Evolutionary conservation across 2,329 filamentous ascomycete species (phyloP).

Genomic region (Aspergillus proliferans): DNA sequence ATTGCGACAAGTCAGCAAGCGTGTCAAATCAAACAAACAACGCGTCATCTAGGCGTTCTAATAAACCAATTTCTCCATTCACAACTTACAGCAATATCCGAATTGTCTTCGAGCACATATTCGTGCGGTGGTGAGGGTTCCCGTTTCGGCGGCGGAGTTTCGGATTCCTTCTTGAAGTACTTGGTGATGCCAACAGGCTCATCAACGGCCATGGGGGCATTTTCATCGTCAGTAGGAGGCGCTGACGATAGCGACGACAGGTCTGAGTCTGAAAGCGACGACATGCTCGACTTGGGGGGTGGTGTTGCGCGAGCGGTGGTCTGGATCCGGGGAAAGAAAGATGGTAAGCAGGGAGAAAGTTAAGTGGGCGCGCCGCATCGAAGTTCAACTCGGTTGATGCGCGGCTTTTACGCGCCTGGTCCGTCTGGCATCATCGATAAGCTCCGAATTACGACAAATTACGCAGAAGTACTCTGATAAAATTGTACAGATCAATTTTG

Average conservation of each 20-base stretch:
- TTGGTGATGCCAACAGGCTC: slow-evolving; percentile 39
- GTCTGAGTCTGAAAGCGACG: slow-evolving; percentile 50
- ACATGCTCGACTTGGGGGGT: slow-evolving; percentile 24
- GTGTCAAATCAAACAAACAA: slow-evolving; percentile 19
- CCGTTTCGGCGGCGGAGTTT: slow-evolving; percentile 67
- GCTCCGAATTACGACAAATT: neutral
- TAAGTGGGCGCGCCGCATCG: slow-evolving; percentile 12
- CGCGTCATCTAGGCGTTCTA: slow-evolving; percentile 5
- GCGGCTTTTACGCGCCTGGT: slow-evolving; percentile 29
- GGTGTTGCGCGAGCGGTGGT: slow-evolving; percentile 12
- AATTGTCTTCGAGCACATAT: slow-evolving; percentile 81
- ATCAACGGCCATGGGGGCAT: slow-evolving; percentile 33
- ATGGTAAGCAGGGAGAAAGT: neutral
- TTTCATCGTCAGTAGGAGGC: slow-evolving; percentile 55
- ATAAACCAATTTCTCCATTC: slow-evolving; percentile 27
- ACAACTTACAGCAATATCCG: slow-evolving; percentile 78
- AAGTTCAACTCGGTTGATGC: slow-evolving; percentile 22
- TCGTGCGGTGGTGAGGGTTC: slow-evolving; percentile 85
- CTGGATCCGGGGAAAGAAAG: slow-evolving; percentile 11
- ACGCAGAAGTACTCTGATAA: neutral
- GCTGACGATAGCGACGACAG: slow-evolving; percentile 54
- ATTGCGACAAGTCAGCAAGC: slow-evolving; percentile 29
- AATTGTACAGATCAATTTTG: neutral
- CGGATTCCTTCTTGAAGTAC: slow-evolving; percentile 42
- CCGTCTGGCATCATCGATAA: slow-evolving; percentile 17